Percentiles rank a stretch among this genome's conserved stretches.
phyloP scores from a whole-genome alignment of 805 yeast genomes.

The Saccharomycopsis fodiens region DNA sequence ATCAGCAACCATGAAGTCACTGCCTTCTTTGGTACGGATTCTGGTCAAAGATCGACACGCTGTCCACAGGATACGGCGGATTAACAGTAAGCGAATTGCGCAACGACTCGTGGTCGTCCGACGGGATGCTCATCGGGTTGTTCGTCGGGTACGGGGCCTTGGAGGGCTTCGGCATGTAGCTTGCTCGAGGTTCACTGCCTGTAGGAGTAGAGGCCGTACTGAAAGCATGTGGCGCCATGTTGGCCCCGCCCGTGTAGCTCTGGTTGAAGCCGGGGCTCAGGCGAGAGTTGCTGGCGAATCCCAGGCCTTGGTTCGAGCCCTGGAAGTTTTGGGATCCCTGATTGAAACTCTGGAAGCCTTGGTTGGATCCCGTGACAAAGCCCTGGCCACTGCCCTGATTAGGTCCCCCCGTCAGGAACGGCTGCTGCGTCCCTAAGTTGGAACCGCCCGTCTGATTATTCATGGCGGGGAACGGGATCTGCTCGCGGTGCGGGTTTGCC shows the following conservation, averaged over 20 bases:
- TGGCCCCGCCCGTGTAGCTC: neutral
- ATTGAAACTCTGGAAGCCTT: no score
- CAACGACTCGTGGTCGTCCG: neutral
- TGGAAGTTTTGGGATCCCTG: no score
- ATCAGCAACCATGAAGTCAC: no score
- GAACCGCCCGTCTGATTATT: neutral
- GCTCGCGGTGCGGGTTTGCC: neutral
- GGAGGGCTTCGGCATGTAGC: neutral
- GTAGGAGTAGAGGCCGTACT: neutral
- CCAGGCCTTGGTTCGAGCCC: no score
- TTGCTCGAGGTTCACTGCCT: neutral
- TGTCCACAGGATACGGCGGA: constrained; percentile 7
- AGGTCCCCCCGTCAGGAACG: neutral
- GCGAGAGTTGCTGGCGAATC: no score
- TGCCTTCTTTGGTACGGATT: neutral
- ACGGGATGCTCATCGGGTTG: neutral
- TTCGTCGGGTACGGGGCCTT: constrained; percentile 1
- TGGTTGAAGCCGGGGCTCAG: no score
- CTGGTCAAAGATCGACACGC: constrained; percentile 2
- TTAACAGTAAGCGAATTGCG: neutral
- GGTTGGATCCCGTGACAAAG: no score
- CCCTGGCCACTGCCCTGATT: no score
- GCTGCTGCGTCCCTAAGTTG: neutral
- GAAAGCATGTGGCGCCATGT: no score
- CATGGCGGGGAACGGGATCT: neutral